Conservation (phyloP, 441 rosid species). For the Kokia cookei region DNA sequence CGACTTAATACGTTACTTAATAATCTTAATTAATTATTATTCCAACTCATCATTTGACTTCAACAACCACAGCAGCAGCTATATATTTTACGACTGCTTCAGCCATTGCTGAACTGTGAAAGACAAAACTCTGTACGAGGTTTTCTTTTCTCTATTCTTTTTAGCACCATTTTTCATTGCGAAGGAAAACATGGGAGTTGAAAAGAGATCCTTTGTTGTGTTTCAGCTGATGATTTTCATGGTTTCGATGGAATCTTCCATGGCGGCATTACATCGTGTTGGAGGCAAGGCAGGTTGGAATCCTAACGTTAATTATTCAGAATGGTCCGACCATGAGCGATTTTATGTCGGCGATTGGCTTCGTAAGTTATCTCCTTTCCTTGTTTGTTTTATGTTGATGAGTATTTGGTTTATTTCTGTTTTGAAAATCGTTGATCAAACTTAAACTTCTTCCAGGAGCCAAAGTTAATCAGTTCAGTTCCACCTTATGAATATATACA, state of each 20-base stretch:
- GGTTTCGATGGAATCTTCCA: not conserved
- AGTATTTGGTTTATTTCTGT: no score
- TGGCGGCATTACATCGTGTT: conserved; percentile 19
- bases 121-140: not conserved
- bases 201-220: not conserved
- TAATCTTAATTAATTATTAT: not conserved
- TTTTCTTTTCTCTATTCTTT: not conserved
- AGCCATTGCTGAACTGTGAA: not conserved
- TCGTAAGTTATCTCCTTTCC: conserved; percentile 20
- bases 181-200: not conserved
- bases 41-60: not conserved
- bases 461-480: no score
- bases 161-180: not conserved
- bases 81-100: not conserved
- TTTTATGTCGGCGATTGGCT: conserved; percentile 49
- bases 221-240: not conserved
- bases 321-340: conserved; percentile 26
- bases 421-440: no score
- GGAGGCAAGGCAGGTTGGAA: conserved; percentile 35
- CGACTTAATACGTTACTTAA: not conserved
- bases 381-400: not conserved
- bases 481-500: no score
- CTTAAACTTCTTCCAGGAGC: no score
- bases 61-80: not conserved
- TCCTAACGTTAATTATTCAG: conserved; percentile 32